Evolutionary conservation across 805 yeast species (phyloP).

Genomic region (Ogataea glucozyma): DNA sequence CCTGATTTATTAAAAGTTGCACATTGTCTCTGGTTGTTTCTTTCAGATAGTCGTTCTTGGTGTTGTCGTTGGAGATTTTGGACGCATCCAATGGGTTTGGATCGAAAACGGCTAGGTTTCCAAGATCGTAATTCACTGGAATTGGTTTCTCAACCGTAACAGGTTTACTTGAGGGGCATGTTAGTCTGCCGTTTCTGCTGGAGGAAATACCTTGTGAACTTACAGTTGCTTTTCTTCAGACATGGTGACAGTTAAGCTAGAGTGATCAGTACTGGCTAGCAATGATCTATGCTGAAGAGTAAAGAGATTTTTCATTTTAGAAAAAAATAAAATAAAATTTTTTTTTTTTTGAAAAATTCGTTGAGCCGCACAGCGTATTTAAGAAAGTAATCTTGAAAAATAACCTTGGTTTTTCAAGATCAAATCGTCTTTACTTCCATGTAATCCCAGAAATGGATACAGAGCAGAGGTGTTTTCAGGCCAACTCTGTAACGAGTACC

Average conservation of each 20-base stretch:
- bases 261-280: background rate
- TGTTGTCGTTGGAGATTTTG: constrained; percentile 51
- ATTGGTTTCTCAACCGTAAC: constrained; percentile 89
- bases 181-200: constrained; percentile 5
- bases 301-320: constrained; percentile 4
- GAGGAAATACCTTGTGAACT: constrained; percentile 6
- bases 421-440: constrained; percentile 14
- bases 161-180: constrained; percentile 47
- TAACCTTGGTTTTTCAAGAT: constrained; percentile 10
- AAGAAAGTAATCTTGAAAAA: background rate
- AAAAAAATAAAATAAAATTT: constrained; percentile 11
- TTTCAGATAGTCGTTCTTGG: constrained; percentile 64
- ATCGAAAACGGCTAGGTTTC: constrained; percentile 88
- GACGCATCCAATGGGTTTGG: constrained; percentile 76
- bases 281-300: background rate
- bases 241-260: constrained; percentile 12
- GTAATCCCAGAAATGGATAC: constrained; percentile 19
- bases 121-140: constrained; percentile 86
- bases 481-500: constrained; percentile 10
- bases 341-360: constrained; percentile 1
- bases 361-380: constrained; percentile 13
- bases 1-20: constrained; percentile 87
- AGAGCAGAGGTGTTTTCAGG: background rate
- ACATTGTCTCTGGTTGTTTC: constrained; percentile 85
- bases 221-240: constrained; percentile 22